Conservation (phyloP, 2,329 filamentous ascomycete species). For the Fusarium pseudocircinatum region DNA sequence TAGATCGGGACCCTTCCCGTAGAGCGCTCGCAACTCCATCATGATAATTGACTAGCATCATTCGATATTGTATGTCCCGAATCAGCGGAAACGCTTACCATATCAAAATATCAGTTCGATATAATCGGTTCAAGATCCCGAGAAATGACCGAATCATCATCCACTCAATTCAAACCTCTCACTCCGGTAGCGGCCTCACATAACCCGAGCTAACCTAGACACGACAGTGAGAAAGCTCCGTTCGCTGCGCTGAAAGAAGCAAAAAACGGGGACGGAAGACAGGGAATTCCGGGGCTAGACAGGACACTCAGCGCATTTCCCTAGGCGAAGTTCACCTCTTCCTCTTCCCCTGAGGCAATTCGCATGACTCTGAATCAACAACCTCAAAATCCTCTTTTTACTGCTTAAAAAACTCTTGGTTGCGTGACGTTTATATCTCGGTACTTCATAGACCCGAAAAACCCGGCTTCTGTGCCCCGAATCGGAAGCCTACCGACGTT, state of each 20-base stretch:
- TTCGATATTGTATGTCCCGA: conserved; percentile 15
- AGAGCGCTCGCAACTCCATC: conserved; percentile 11
- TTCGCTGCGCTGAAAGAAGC: conserved; percentile 16
- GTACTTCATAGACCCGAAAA: conserved; percentile 23
- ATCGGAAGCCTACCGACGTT: conserved; percentile 36
- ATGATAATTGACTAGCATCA: neutral
- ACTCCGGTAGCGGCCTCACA: conserved; percentile 26
- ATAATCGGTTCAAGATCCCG: conserved; percentile 36
- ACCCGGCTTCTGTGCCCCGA: conserved; percentile 14
- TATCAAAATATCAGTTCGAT: neutral
- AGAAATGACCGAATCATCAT: conserved; percentile 28
- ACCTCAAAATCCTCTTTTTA: neutral
- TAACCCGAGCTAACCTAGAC: neutral
- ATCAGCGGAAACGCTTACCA: neutral
- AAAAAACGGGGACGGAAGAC: conserved; percentile 33
- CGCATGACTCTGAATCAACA: conserved; percentile 24
- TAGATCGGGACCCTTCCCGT: neutral
- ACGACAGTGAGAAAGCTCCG: conserved; percentile 4
- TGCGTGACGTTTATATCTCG: conserved; percentile 1
- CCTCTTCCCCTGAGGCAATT: conserved; percentile 31
- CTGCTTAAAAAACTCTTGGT: neutral
- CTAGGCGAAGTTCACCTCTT: conserved; percentile 5
- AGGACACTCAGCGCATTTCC: conserved; percentile 15
- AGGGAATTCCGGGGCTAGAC: conserved; percentile 26
- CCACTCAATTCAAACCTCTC: conserved; percentile 2